These are phyloP conservation scores for Lablab purpureus DNA, from an alignment of 306 rosid genomes.

Conservation along the genomic window DNA sequence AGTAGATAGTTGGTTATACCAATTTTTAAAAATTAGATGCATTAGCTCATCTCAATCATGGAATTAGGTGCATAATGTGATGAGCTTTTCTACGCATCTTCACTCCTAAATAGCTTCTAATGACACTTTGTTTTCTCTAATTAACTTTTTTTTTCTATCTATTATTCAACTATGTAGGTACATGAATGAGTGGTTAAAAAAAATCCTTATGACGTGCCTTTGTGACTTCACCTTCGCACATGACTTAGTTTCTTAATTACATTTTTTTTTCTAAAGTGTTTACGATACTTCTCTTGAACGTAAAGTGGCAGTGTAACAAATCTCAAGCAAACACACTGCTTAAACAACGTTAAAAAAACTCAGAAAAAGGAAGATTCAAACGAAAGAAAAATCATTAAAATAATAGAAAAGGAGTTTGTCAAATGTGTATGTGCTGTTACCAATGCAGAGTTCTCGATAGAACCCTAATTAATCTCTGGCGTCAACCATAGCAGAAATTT, in stretches of 20 bases:
- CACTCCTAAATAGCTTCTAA: not conserved
- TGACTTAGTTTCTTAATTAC: not conserved
- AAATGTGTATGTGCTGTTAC: not conserved
- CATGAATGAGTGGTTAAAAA: not conserved
- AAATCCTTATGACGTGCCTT: slow-evolving; percentile 8
- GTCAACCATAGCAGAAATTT: slow-evolving; percentile 5
- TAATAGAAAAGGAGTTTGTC: not conserved
- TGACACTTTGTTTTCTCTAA: not conserved
- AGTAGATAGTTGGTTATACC: not conserved
- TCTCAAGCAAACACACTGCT: slow-evolving; percentile 26
- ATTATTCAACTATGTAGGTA: not conserved
- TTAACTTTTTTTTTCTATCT: not conserved
- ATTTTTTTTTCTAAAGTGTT: not conserved
- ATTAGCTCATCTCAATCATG: not conserved
- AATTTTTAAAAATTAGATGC: not conserved
- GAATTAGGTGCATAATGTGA: not conserved
- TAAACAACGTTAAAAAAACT: not conserved
- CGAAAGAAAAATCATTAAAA: not conserved
- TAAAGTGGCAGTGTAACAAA: slow-evolving; percentile 27
- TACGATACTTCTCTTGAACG: slow-evolving; percentile 34
- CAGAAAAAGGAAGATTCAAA: not conserved
- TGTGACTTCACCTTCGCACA: slow-evolving; percentile 17
- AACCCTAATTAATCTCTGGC: not conserved
- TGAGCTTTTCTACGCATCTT: not conserved
- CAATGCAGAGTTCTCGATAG: not conserved